phyloP scores from a whole-genome alignment of 2,329 filamentous ascomycete species.

The Ampelomyces quisqualis region DNA sequence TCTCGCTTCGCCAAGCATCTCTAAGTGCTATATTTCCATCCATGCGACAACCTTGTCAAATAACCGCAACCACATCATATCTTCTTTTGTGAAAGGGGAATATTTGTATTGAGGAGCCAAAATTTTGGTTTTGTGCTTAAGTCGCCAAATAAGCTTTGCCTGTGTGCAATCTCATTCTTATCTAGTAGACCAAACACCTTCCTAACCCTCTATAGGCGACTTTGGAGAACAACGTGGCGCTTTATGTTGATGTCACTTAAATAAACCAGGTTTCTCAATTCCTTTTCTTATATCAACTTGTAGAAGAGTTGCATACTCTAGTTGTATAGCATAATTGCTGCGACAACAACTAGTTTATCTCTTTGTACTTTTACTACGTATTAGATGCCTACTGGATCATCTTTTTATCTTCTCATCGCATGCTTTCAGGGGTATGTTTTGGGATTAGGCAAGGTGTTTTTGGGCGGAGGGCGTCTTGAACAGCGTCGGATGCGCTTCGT shows the following conservation, averaged over 20 bases:
- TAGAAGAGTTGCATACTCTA: conserved; percentile 5
- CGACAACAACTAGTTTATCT: conserved; percentile 3
- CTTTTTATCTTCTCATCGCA: conserved; percentile 1
- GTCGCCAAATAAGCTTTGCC: too few relatives aligned
- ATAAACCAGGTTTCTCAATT: too few relatives aligned
- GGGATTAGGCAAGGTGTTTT: conserved; percentile 4
- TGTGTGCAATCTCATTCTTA: neutral
- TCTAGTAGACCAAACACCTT: neutral
- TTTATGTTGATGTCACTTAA: neutral
- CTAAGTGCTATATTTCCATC: conserved; percentile 5
- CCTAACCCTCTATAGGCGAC: neutral
- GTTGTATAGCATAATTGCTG: conserved; percentile 13
- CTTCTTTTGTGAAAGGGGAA: neutral
- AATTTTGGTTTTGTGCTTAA: too few relatives aligned
- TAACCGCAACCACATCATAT: conserved; percentile 6
- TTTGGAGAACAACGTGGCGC: neutral
- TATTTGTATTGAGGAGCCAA: too few relatives aligned
- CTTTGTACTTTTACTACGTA: neutral
- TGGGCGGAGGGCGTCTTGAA: conserved; percentile 12
- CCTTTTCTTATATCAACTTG: neutral
- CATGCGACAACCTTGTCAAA: conserved; percentile 5
- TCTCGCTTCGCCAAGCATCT: neutral
- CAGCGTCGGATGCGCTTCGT: conserved; percentile 8
- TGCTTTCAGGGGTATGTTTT: conserved; percentile 1
- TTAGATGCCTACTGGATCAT: neutral